Evolutionary conservation across 2,329 filamentous ascomycete species (phyloP).

Genomic region (Alternaria gaisen): DNA sequence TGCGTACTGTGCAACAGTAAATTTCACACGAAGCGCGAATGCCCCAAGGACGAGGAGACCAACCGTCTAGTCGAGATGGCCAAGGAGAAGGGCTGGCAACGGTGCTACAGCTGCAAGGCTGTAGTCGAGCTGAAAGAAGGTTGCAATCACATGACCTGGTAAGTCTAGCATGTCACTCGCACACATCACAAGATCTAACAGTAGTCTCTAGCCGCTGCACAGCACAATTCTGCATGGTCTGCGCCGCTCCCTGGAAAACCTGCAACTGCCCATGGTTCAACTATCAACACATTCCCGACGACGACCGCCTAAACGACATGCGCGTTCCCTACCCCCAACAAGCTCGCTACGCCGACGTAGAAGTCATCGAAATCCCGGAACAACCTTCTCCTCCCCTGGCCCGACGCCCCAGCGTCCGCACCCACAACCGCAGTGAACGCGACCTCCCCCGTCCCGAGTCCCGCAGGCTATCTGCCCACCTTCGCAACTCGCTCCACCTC

Average conservation of each 20-base stretch:
- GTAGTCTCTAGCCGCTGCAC: constrained; percentile 69
- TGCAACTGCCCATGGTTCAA: constrained; percentile 87
- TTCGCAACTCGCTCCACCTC: constrained; percentile 58
- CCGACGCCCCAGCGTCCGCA: constrained; percentile 38
- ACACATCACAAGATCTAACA: constrained; percentile 23
- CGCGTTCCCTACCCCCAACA: constrained; percentile 42
- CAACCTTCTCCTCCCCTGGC: constrained; percentile 35
- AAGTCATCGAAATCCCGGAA: constrained; percentile 43
- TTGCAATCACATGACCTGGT: constrained; percentile 90
- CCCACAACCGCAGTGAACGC: constrained; percentile 36
- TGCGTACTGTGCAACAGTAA: constrained; percentile 77
- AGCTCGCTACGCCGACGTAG: constrained; percentile 33
- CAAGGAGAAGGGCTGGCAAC: constrained; percentile 75
- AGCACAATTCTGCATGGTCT: constrained; percentile 88
- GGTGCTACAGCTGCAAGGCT: constrained; percentile 76
- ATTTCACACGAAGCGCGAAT: constrained; percentile 74
- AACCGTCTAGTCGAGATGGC: constrained; percentile 70
- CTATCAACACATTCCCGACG: constrained; percentile 61
- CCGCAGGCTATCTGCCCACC: constrained; percentile 56
- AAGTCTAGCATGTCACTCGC: constrained; percentile 44
- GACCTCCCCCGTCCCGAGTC: constrained; percentile 30
- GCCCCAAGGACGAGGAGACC: constrained; percentile 75
- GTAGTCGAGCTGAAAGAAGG: constrained; percentile 83
- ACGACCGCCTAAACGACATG: constrained; percentile 59
- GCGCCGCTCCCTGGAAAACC: constrained; percentile 81